Conservation (phyloP, 2,329 filamentous ascomycete species). For the Nigrospora sphaerica region DNA sequence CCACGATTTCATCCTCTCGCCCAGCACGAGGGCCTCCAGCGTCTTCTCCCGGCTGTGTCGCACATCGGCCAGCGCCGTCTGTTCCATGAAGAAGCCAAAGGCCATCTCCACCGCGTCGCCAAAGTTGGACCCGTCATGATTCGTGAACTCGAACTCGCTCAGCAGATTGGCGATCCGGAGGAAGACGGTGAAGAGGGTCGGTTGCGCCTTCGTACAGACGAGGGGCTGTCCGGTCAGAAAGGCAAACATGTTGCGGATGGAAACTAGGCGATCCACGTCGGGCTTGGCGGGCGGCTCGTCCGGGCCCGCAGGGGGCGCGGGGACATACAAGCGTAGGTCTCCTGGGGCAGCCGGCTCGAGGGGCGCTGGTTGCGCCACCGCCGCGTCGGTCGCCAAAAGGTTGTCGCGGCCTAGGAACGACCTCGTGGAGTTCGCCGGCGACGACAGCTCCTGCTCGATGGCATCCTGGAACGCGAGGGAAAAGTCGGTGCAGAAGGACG, state of each 20-base stretch:
- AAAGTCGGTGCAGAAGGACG: constrained; percentile 43
- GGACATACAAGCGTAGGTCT: constrained; percentile 48
- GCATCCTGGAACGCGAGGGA: constrained; percentile 49
- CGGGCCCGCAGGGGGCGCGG: constrained; percentile 31
- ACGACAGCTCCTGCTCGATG: constrained; percentile 36
- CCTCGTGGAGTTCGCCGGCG: constrained; percentile 18
- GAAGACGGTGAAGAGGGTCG: constrained; percentile 47
- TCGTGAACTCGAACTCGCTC: constrained; percentile 50
- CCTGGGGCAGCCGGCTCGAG: constrained; percentile 23
- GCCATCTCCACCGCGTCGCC: constrained; percentile 55
- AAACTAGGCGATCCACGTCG: constrained; percentile 49
- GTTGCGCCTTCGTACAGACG: constrained; percentile 46
- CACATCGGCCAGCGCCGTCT: constrained; percentile 72
- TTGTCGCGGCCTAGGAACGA: constrained; percentile 38
- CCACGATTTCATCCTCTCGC: constrained; percentile 76
- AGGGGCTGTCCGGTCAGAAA: constrained; percentile 58
- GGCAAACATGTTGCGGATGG: constrained; percentile 58
- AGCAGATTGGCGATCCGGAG: constrained; percentile 46
- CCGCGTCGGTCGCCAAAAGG: constrained; percentile 43
- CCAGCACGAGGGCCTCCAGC: constrained; percentile 80
- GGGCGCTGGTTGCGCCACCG: constrained; percentile 25
- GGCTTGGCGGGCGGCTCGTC: constrained; percentile 26
- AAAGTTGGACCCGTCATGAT: constrained; percentile 49
- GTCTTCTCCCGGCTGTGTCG: constrained; percentile 80
- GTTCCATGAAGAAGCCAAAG: constrained; percentile 70